Conservation (phyloP, 169 alveolate species). For the Plasmodium malariae region DNA sequence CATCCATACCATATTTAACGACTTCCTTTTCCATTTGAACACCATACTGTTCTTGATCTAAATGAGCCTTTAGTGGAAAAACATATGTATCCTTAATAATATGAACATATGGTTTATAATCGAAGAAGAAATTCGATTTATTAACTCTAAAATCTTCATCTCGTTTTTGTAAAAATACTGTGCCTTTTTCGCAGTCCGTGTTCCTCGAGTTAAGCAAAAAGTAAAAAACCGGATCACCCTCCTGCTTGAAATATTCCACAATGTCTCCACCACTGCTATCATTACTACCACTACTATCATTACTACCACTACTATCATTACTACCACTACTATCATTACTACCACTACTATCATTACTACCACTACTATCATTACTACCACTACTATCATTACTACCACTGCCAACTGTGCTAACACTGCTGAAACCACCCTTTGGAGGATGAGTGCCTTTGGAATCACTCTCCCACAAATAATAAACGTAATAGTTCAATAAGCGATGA, state of each 20-base stretch:
- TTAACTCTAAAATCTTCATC: background rate
- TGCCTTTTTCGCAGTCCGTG: background rate
- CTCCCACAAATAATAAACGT: background rate
- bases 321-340: no score
- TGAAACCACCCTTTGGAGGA: background rate
- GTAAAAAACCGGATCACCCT: no score
- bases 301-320: no score
- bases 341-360: no score
- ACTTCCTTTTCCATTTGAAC: background rate
- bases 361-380: no score
- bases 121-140: background rate
- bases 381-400: background rate
- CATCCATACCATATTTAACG: constrained; percentile 5
- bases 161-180: background rate
- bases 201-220: background rate
- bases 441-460: background rate
- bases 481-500: constrained; percentile 13
- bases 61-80: constrained; percentile 15
- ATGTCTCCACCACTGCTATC: no score
- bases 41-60: background rate
- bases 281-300: no score
- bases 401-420: background rate
- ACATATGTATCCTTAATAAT: constrained; percentile 19
- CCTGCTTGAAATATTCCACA: no score
- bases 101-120: constrained; percentile 52